phyloP scores from a whole-genome alignment of 2,329 filamentous ascomycete species.

The Plenodomus biglobosus region DNA sequence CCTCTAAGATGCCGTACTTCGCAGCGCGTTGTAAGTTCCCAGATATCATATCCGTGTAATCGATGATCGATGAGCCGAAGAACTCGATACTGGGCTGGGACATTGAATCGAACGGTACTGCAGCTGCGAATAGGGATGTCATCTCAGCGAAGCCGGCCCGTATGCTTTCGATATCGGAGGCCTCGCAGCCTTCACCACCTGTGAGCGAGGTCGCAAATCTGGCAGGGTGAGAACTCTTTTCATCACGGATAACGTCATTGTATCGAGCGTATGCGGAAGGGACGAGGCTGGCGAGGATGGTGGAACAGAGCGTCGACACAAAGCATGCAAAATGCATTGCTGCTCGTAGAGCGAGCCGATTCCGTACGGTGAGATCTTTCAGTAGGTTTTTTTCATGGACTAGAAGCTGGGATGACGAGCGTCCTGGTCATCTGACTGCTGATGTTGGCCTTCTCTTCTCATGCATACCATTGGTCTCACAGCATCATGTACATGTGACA shows the following conservation, averaged over 20 bases:
- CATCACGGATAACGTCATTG: constrained; percentile 28
- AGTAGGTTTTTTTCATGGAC: background rate
- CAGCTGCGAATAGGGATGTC: constrained; percentile 32
- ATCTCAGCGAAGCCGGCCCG: constrained; percentile 38
- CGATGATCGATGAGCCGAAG: constrained; percentile 29
- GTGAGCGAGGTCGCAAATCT: constrained; percentile 30
- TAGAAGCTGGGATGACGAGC: background rate
- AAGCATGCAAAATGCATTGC: too few relatives aligned
- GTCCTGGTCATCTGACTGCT: background rate
- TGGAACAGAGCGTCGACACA: background rate
- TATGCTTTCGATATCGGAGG: constrained; percentile 29
- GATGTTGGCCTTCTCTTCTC: background rate
- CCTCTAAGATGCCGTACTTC: constrained; percentile 31
- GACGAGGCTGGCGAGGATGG: background rate
- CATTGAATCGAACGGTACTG: constrained; percentile 24
- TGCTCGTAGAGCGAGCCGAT: background rate
- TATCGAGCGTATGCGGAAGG: constrained; percentile 26
- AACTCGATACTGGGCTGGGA: constrained; percentile 31
- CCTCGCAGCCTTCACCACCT: constrained; percentile 35
- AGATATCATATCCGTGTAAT: constrained; percentile 35
- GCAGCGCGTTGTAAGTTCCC: constrained; percentile 32
- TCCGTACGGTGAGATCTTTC: background rate
- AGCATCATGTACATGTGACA: background rate
- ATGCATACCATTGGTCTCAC: background rate
- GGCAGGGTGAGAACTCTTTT: constrained; percentile 14